Evolutionary conservation across 371 early-diverging fungal species (phyloP).

Genomic region (Quaeritorhiza haematococci): DNA sequence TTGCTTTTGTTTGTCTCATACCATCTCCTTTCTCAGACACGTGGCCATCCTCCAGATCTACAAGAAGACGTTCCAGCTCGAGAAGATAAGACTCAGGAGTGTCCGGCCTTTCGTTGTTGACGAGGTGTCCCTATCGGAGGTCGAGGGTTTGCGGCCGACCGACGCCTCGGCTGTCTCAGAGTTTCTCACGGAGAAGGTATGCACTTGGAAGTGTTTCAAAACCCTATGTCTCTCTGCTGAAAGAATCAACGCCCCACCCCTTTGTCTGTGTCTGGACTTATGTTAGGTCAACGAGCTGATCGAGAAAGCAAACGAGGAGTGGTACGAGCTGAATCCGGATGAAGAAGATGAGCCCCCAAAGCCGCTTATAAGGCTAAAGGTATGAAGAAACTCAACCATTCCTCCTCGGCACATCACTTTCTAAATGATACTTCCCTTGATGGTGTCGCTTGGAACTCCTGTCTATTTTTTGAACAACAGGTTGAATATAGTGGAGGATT

Average conservation of each 20-base stretch:
- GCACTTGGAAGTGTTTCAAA: too few relatives aligned
- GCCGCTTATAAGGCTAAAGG: constrained; percentile 75
- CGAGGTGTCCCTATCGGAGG: constrained; percentile 57
- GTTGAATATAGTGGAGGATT: constrained; percentile 84
- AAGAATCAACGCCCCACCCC: background rate
- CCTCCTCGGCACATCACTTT: background rate
- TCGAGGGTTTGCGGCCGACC: constrained; percentile 27
- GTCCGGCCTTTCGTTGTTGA: constrained; percentile 88
- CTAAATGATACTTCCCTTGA: background rate
- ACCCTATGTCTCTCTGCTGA: too few relatives aligned
- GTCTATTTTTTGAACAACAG: constrained; percentile 17
- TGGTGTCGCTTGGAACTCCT: background rate
- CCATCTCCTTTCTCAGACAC: constrained; percentile 36
- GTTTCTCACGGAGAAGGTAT: constrained; percentile 44
- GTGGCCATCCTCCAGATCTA: constrained; percentile 71
- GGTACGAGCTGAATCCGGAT: constrained; percentile 38
- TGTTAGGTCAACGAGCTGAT: constrained; percentile 63
- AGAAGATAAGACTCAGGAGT: constrained; percentile 69
- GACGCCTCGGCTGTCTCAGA: constrained; percentile 26
- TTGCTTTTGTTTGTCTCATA: background rate
- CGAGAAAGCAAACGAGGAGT: constrained; percentile 54
- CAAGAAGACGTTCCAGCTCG: constrained; percentile 57
- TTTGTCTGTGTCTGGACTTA: background rate
- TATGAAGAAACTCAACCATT: constrained; percentile 8
- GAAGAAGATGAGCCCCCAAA: constrained; percentile 39